Percentiles rank a stretch among this genome's conserved stretches.
Evolutionary conservation across 2,329 filamentous ascomycete species (phyloP).

Genomic region (Blumeria hordei): DNA sequence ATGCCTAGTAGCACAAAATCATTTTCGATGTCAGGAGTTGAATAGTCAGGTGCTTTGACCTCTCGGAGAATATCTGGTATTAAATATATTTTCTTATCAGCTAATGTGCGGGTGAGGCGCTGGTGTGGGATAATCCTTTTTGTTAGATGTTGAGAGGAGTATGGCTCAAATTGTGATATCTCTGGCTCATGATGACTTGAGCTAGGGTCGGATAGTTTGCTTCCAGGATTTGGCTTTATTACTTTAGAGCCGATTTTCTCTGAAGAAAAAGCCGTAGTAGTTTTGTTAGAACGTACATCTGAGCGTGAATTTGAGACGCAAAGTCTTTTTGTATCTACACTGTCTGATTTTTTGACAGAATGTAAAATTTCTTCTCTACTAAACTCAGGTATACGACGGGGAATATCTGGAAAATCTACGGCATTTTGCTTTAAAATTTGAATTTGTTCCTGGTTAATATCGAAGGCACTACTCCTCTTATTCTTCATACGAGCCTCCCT

Average conservation of each 20-base stretch:
- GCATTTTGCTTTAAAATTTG: constrained; percentile 33
- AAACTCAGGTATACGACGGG: constrained; percentile 26
- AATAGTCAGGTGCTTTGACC: constrained; percentile 63
- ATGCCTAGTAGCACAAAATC: constrained; percentile 81
- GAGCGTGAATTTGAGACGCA: neutral
- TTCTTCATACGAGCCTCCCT: constrained; percentile 27
- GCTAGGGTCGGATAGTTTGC: neutral
- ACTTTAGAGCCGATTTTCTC: constrained; percentile 5
- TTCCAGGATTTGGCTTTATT: constrained; percentile 2
- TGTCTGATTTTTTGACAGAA: constrained; percentile 11
- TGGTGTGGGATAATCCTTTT: constrained; percentile 64
- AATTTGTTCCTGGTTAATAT: constrained; percentile 31
- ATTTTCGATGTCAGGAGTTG: constrained; percentile 57
- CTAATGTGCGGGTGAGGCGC: constrained; percentile 52
- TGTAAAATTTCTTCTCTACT: constrained; percentile 36
- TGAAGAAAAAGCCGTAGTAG: constrained; percentile 4
- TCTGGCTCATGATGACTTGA: constrained; percentile 19
- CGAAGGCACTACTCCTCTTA: constrained; percentile 30
- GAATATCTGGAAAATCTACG: constrained; percentile 26
- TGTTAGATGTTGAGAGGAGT: constrained; percentile 63
- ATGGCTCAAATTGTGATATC: constrained; percentile 53
- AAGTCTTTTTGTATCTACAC: constrained; percentile 18
- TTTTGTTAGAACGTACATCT: constrained; percentile 8
- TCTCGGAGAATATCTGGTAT: constrained; percentile 60
- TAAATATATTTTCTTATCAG: constrained; percentile 50